Conservation (phyloP, 139 green algal genomes). For the Microglena sp. region DNA sequence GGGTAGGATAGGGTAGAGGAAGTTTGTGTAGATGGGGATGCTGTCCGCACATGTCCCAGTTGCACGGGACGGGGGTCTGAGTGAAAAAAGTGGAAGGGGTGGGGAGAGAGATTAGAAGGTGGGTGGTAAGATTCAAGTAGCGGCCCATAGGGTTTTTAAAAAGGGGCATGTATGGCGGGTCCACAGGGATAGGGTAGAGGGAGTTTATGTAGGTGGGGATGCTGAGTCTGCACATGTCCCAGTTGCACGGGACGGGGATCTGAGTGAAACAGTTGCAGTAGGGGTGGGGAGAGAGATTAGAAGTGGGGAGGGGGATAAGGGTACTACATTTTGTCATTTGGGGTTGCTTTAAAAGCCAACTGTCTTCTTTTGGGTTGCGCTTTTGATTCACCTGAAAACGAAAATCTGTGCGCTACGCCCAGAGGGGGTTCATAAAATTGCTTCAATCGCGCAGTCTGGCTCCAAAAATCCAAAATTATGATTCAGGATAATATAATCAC, state of each 20-base stretch:
- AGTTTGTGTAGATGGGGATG: conserved; percentile 92
- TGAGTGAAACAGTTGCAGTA: conserved; percentile 19
- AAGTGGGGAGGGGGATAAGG: too few species aligned
- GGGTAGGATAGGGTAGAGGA: conserved; percentile 90
- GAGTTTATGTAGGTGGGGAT: conserved; percentile 94
- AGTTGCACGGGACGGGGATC: conserved; percentile 78
- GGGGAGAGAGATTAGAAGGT: too few species aligned
- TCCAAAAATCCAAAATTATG: too few species aligned
- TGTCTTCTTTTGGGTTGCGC: too few species aligned
- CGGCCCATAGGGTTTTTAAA: conserved; percentile 85
- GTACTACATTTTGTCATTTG: too few species aligned
- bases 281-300: too few species aligned
- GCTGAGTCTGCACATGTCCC: conserved; percentile 76
- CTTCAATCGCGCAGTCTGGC: too few species aligned
- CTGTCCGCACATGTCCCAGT: conserved; percentile 83
- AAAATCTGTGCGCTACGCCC: too few species aligned
- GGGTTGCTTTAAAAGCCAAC: too few species aligned
- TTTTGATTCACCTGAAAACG: too few species aligned
- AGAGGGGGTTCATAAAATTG: too few species aligned
- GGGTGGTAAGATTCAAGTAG: conserved; percentile 63
- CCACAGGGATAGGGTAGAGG: conserved; percentile 81
- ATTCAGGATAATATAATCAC: too few species aligned
- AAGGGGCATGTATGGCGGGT: conserved; percentile 70
- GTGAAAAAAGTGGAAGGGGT: background rate
- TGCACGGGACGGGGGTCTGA: conserved; percentile 73